Percentiles rank a stretch among this genome's conserved stretches.
Conservation (phyloP, 2,329 filamentous ascomycete species). For the Alternaria sp. region DNA sequence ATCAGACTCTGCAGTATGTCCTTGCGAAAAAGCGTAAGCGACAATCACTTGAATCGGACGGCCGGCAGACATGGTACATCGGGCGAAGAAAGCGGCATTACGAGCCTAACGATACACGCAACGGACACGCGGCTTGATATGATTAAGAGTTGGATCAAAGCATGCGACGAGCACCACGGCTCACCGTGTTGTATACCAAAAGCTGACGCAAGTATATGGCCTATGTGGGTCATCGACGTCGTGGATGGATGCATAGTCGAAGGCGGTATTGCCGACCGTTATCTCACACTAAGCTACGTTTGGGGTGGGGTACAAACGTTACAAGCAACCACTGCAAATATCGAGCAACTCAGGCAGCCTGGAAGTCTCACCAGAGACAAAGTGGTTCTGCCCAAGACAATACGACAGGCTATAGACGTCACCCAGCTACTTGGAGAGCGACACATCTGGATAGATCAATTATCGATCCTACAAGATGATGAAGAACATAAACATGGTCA, state of each 20-base stretch:
- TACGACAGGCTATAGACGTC: not conserved
- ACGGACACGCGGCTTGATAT: not conserved
- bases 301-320: not conserved
- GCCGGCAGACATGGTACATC: too few species aligned
- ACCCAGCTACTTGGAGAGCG: not conserved
- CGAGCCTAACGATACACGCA: too few species aligned
- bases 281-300: not conserved
- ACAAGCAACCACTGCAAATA: accelerated
- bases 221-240: not conserved
- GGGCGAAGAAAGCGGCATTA: too few species aligned
- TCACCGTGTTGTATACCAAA: not conserved
- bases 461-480: not conserved
- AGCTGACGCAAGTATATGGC: not conserved
- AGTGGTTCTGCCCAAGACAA: not conserved
- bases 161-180: not conserved
- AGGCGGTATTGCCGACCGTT: not conserved
- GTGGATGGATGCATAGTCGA: not conserved
- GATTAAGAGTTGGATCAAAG: not conserved
- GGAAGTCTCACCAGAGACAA: not conserved
- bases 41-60: too few species aligned
- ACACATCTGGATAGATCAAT: not conserved
- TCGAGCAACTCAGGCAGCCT: not conserved
- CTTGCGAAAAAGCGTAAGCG: too few species aligned
- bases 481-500: not conserved
- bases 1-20: too few species aligned